A percentile compares a stretch with the other conserved stretches of the same genome.
These are phyloP conservation scores for Bacterosira constricta DNA, from an alignment of 108 stramenopile species.

Conservation along the genomic window DNA sequence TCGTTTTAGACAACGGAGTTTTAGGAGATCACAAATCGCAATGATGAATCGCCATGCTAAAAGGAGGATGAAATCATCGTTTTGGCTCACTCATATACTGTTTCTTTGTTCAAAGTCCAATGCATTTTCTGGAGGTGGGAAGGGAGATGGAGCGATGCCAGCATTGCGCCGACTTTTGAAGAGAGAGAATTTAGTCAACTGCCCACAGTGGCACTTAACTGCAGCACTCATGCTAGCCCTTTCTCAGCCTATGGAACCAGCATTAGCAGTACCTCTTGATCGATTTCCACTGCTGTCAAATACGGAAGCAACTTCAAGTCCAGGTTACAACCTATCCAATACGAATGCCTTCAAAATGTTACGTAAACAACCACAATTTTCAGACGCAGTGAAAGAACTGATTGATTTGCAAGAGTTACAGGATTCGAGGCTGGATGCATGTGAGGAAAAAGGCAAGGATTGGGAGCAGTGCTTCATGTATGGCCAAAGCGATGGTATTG, in stretches of 20 bases:
- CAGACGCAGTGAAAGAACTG: slow-evolving; percentile 8
- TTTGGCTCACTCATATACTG: too few species aligned
- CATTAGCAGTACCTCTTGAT: neutral
- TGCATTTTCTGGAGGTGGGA: too few species aligned
- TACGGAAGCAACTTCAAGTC: neutral
- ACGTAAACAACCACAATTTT: neutral
- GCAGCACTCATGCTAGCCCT: neutral
- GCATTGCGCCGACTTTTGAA: too few species aligned
- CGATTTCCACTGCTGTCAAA: neutral
- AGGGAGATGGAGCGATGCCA: too few species aligned
- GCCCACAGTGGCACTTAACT: neutral
- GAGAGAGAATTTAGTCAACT: too few species aligned
- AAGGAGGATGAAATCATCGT: too few species aligned
- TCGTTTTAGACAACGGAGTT: too few species aligned
- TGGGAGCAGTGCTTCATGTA: slow-evolving; percentile 41
- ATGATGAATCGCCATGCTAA: too few species aligned
- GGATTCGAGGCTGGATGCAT: slow-evolving; percentile 12
- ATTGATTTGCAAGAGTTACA: slow-evolving; percentile 22
- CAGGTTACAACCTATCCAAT: neutral
- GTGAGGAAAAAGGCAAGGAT: slow-evolving; percentile 13
- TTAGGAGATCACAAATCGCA: too few species aligned
- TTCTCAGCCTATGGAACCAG: neutral
- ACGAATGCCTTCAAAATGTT: slow-evolving; percentile 10
- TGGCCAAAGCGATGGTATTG: slow-evolving; percentile 5
- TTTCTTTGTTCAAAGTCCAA: too few species aligned